Base-by-base conservation (phyloP, 176 grass and related monocot genomes). In the Aegilops bicornis region DNA sequence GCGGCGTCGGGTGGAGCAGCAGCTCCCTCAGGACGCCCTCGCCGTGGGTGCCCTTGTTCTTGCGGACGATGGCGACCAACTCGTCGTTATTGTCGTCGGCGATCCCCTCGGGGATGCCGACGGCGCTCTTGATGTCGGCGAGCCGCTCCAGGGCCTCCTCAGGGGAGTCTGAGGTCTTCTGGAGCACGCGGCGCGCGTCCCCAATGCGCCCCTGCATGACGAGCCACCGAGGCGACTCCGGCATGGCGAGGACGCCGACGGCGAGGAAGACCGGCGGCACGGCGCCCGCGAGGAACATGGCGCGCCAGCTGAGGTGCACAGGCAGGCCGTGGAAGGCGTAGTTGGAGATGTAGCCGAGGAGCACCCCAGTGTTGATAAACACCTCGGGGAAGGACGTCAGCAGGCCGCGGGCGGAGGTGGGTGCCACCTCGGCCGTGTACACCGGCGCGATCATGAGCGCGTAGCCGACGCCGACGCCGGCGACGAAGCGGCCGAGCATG, bases 161-260 rank as follows among this genome's bases (percentile, higher is more conserved):
- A 22, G 77, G 58, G 2, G 90, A 74, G 42, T 94, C 81, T 8
- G 90, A 93, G 40, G 90, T 93, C 75, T 75, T 88, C 17, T 61
- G 8, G 39, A 98, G 96, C 29, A 96, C 88, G 45, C 75, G 72
- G 16, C 84, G 89, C 10, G 91, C 93, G 58, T 94, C 90, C 8
- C 48, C 85, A 19, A 95, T 16, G 31, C 92, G 90, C 6, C 90
- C 91, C 48, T 91, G 91, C 96, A 98, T 94, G 81, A 91, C 91
- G 39, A 98, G 93, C 96, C 96, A 98, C 64, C 96, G 69, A 0
- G 96, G 96, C 1, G 96, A 98, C 89, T 95, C 96, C 59, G 96
- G 96, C 96, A 98, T 98, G 59, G 86, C 79, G 32, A 95, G 92
- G n/a, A 98, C 87, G 1, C 37, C 89, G 1, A 84, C 2, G 20